Conservation (phyloP, 2,329 filamentous ascomycete genomes). For the Pseudogymnoascus sp. region DNA sequence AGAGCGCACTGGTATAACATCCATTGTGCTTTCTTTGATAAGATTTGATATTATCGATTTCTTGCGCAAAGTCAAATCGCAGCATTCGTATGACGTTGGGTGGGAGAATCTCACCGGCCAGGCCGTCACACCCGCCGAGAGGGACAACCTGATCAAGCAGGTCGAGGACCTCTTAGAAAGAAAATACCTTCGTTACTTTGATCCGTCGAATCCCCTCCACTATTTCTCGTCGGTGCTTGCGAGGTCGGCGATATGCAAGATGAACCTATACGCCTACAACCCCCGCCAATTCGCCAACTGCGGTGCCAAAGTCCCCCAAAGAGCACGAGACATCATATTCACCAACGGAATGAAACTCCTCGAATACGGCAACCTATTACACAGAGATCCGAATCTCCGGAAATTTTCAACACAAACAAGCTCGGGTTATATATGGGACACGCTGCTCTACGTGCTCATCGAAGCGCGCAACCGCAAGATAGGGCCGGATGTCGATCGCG, state of each 20-base stretch:
- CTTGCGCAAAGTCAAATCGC: constrained; percentile 33
- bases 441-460: constrained; percentile 28
- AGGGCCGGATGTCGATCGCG: constrained; percentile 24
- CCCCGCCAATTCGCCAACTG: constrained; percentile 17
- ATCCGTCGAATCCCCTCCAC: constrained; percentile 26
- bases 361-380: constrained; percentile 23
- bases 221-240: constrained; percentile 12
- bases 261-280: constrained; percentile 20
- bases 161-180: constrained; percentile 30
- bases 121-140: constrained; percentile 12
- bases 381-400: constrained; percentile 18
- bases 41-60: constrained; percentile 37
- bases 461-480: constrained; percentile 24
- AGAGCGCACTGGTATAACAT: constrained; percentile 43
- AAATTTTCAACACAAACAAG: constrained; percentile 27
- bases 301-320: constrained; percentile 16
- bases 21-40: constrained; percentile 16
- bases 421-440: constrained; percentile 27
- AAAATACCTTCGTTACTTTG: constrained; percentile 32
- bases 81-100: constrained; percentile 12
- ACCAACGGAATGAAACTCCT: constrained; percentile 18
- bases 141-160: constrained; percentile 28
- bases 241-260: constrained; percentile 20
- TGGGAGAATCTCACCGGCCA: constrained; percentile 17
- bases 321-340: constrained; percentile 21